Evolutionary conservation across 441 rosid species (phyloP).

Genomic region (Rhodomyrtus psidioides): DNA sequence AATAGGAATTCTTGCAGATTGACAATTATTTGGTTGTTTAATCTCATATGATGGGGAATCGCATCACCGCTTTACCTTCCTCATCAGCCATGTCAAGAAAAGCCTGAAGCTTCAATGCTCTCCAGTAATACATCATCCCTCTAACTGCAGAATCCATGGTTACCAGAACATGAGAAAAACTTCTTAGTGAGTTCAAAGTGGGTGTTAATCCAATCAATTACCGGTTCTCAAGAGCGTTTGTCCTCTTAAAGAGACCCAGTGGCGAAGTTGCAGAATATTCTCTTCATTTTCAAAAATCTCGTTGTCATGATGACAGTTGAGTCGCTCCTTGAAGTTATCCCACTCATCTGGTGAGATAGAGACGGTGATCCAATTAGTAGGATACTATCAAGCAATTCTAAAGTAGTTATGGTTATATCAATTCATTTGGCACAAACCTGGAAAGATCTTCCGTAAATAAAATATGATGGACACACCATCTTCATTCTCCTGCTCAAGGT

Average conservation of each 20-base stretch:
- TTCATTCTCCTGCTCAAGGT: constrained; percentile 96
- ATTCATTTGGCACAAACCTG: constrained; percentile 43
- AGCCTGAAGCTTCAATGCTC: constrained; percentile 97
- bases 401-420: background rate
- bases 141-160: constrained; percentile 47
- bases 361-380: background rate
- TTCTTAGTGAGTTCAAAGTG: constrained; percentile 5
- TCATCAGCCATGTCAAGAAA: constrained; percentile 98
- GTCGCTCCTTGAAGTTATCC: constrained; percentile 91
- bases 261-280: constrained; percentile 90
- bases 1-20: background rate
- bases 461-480: constrained; percentile 91
- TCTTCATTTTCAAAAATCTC: constrained; percentile 84
- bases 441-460: constrained; percentile 93
- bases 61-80: constrained; percentile 35
- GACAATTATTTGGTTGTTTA: background rate
- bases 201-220: constrained; percentile 21
- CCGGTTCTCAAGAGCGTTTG: constrained; percentile 97
- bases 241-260: constrained; percentile 98
- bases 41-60: background rate
- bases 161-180: constrained; percentile 6
- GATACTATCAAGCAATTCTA: background rate
- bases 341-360: constrained; percentile 58
- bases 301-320: constrained; percentile 61
- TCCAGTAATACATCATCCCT: constrained; percentile 98